Percentiles rank a stretch among this genome's conserved stretches.
Conservation (phyloP, 2,329 filamentous ascomycete species). For the Paramyrothecium sp. region DNA sequence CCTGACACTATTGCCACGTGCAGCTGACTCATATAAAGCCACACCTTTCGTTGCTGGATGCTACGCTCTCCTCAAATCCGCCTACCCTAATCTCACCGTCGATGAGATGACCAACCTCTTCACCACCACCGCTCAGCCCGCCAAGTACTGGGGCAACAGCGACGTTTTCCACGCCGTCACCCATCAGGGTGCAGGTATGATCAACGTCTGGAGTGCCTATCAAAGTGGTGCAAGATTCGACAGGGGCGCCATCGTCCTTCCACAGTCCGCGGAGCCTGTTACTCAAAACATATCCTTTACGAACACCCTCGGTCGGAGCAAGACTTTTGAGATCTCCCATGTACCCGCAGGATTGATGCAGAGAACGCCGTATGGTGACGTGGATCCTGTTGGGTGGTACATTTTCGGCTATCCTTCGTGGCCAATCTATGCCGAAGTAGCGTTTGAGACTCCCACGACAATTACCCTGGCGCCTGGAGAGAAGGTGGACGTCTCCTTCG, state of each 20-base stretch:
- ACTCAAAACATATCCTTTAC: conserved; percentile 3
- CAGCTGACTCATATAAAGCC: conserved; percentile 9
- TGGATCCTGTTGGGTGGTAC: background rate
- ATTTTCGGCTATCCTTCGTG: background rate
- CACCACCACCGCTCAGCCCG: conserved; percentile 24
- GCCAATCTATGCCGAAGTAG: conserved; percentile 6
- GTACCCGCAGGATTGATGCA: conserved; percentile 3
- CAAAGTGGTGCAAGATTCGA: conserved; percentile 6
- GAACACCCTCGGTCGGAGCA: conserved; percentile 5
- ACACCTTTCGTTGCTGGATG: conserved; percentile 29
- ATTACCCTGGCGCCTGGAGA: conserved; percentile 2
- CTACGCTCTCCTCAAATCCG: conserved; percentile 32
- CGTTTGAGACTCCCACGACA: conserved; percentile 2
- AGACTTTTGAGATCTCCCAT: conserved; percentile 5
- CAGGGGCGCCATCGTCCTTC: background rate
- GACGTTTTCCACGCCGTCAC: conserved; percentile 22
- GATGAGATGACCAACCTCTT: conserved; percentile 25
- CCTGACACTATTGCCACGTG: background rate
- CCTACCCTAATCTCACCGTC: conserved; percentile 20
- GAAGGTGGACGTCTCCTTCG: conserved; percentile 1
- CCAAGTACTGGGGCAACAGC: conserved; percentile 21
- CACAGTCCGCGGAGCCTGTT: background rate
- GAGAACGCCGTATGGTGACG: conserved; percentile 1
- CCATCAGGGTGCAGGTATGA: conserved; percentile 32
- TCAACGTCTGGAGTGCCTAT: conserved; percentile 27